phyloP scores from a whole-genome alignment of 768 basidiomycete genomes.

The Steccherinum ochraceum region DNA sequence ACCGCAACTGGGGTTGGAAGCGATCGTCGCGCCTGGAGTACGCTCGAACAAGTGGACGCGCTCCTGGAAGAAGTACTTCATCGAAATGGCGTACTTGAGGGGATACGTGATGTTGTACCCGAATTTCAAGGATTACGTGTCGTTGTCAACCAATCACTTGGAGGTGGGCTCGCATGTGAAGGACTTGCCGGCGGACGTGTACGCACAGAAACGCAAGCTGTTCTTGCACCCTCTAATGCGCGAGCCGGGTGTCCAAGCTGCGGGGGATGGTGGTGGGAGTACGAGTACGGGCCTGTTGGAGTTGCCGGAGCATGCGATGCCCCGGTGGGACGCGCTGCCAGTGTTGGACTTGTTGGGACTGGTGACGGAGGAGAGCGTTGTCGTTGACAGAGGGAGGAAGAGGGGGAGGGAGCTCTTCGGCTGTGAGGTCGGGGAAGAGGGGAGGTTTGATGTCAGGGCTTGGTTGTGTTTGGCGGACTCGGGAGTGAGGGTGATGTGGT shows the following conservation, averaged over 20 bases:
- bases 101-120: slow-evolving; percentile 90
- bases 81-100: slow-evolving; percentile 75
- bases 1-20: slow-evolving; percentile 29
- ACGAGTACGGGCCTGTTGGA: slow-evolving; percentile 40
- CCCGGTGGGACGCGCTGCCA: slow-evolving; percentile 51
- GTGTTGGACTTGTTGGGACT: slow-evolving; percentile 49
- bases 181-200: slow-evolving; percentile 37
- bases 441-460: not conserved
- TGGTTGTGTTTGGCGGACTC: not conserved
- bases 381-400: slow-evolving; percentile 10
- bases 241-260: slow-evolving; percentile 24
- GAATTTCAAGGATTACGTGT: slow-evolving; percentile 64
- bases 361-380: slow-evolving; percentile 27
- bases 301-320: slow-evolving; percentile 48
- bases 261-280: slow-evolving; percentile 10
- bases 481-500: too few relatives aligned
- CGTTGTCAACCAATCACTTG: slow-evolving; percentile 86
- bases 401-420: not conserved
- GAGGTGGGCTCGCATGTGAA: slow-evolving; percentile 81
- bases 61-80: slow-evolving; percentile 89
- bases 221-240: slow-evolving; percentile 71
- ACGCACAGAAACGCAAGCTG: slow-evolving; percentile 48
- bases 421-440: not conserved
- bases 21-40: slow-evolving; percentile 59
- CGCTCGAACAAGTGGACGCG: slow-evolving; percentile 77